Percentiles rank a stretch among this genome's conserved stretches.
Evolutionary conservation across 2,329 filamentous ascomycete genomes (phyloP).

Genomic region (Pleoardoris graminearum): DNA sequence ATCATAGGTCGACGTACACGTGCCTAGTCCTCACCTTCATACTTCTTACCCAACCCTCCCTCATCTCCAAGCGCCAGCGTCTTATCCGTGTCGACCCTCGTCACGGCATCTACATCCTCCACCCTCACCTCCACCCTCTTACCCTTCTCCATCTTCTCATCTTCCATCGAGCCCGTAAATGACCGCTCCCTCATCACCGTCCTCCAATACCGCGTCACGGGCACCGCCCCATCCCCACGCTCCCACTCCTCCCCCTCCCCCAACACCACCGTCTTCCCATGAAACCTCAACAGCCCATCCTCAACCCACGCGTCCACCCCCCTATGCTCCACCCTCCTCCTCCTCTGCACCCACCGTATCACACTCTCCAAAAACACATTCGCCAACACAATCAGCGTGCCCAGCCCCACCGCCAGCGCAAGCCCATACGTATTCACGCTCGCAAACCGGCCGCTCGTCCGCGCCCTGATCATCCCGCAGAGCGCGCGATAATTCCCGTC

Average conservation of each 20-base stretch:
- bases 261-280: not conserved
- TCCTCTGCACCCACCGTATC: not conserved
- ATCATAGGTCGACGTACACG: no score
- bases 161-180: no score
- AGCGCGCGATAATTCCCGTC: not conserved
- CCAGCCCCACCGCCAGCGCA: conserved; percentile 1
- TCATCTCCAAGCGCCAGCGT: not conserved
- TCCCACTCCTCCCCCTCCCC: not conserved
- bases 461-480: conserved; percentile 9
- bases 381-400: conserved; percentile 5
- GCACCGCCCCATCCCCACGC: not conserved
- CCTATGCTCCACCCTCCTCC: not conserved
- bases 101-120: not conserved
- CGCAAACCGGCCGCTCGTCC: conserved; percentile 7
- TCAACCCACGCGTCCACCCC: conserved; percentile 8
- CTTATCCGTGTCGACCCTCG: not conserved
- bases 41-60: not conserved
- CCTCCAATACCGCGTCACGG: not conserved
- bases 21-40: not conserved
- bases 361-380: conserved; percentile 8
- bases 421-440: conserved; percentile 8
- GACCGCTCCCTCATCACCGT: not conserved
- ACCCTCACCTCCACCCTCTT: not conserved
- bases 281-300: conserved; percentile 9
- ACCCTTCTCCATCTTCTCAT: not conserved